These are phyloP conservation scores for Aureobasidium sp. DNA, from an alignment of 2,329 filamentous ascomycete genomes.

Conservation along the genomic window DNA sequence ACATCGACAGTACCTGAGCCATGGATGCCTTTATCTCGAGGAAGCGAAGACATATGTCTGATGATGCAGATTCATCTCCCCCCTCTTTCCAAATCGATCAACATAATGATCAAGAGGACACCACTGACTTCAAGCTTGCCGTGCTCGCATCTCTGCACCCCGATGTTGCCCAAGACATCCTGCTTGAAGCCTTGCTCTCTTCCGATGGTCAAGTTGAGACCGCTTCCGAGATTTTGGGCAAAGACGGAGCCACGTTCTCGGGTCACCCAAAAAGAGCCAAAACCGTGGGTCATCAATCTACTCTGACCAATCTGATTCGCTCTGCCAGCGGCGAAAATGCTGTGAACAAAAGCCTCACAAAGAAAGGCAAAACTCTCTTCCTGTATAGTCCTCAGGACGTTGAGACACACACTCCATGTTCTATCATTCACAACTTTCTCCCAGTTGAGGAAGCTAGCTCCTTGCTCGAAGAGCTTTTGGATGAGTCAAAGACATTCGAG, in stretches of 20 bases:
- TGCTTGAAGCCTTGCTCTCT: constrained; percentile 72
- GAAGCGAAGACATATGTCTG: constrained; percentile 21
- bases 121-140: constrained; percentile 85
- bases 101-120: constrained; percentile 54
- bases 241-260: constrained; percentile 12
- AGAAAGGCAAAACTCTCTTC: constrained; percentile 75
- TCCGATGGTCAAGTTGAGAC: constrained; percentile 68
- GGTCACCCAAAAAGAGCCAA: constrained; percentile 16
- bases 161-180: constrained; percentile 51
- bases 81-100: not conserved
- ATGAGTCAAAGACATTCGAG: constrained; percentile 64
- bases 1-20: not conserved
- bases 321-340: not conserved
- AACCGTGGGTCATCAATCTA: constrained; percentile 39
- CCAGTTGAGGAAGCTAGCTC: constrained; percentile 62
- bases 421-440: constrained; percentile 87
- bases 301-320: constrained; percentile 22
- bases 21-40: constrained; percentile 26
- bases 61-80: not conserved
- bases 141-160: constrained; percentile 73
- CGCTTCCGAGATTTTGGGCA: constrained; percentile 51
- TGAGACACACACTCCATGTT: constrained; percentile 77
- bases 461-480: constrained; percentile 67
- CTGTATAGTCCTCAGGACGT: constrained; percentile 77
- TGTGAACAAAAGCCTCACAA: constrained; percentile 46